Evolutionary conservation across 805 yeast genomes (phyloP).

Genomic region (Ogataea chonburiensis): DNA sequence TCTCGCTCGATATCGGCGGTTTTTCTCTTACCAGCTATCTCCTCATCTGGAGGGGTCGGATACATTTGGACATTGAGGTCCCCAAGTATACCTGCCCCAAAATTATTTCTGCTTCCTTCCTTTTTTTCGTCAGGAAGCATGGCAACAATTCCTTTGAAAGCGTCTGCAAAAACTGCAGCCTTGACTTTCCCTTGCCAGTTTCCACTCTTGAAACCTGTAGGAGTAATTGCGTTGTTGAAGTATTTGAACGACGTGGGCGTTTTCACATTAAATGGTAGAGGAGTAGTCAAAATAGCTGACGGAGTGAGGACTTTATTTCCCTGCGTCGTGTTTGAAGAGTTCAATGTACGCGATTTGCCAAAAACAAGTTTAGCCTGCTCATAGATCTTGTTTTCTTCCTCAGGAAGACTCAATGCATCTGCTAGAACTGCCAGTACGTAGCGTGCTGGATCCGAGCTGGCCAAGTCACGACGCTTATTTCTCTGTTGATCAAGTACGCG

Average conservation of each 20-base stretch:
- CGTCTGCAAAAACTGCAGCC: constrained; percentile 43
- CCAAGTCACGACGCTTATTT: constrained; percentile 46
- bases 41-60: constrained; percentile 40
- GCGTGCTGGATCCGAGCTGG: constrained; percentile 43
- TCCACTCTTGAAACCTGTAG: constrained; percentile 12
- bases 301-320: constrained; percentile 33
- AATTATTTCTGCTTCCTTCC: constrained; percentile 8
- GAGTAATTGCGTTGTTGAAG: constrained; percentile 21
- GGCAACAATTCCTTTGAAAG: constrained; percentile 44
- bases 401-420: constrained; percentile 47
- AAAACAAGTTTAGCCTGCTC: constrained; percentile 20
- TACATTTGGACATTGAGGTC: constrained; percentile 25
- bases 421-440: constrained; percentile 52
- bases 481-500: constrained; percentile 40
- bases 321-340: constrained; percentile 7
- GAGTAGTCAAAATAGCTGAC: constrained; percentile 40
- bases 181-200: constrained; percentile 39
- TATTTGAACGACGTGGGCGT: constrained; percentile 44
- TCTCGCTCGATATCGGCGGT: constrained; percentile 12
- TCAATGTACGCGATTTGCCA: constrained; percentile 16
- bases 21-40: constrained; percentile 11
- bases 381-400: constrained; percentile 33
- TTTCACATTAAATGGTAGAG: constrained; percentile 35
- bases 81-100: constrained; percentile 9
- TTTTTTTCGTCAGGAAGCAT: constrained; percentile 23